These are phyloP conservation scores for Theileria annulata DNA, from an alignment of 169 alveolate genomes.

Conservation along the genomic window DNA sequence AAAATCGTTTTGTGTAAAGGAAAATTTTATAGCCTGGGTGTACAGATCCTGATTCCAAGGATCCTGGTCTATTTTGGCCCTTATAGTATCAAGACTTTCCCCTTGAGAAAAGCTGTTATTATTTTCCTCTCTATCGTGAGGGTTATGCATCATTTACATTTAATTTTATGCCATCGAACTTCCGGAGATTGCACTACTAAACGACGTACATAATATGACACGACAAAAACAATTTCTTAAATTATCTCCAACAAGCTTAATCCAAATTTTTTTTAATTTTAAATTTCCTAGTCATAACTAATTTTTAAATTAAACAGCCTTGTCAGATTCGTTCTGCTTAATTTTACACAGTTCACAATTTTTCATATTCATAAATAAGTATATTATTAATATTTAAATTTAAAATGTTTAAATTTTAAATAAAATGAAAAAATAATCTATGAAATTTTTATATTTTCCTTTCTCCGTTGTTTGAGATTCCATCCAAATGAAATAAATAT, in stretches of 20 bases:
- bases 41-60: constrained; percentile 57
- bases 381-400: no score
- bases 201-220: constrained; percentile 2
- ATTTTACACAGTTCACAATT: neutral
- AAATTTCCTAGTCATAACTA: neutral
- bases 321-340: neutral
- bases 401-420: no score
- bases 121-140: neutral
- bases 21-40: constrained; percentile 39
- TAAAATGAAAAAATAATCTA: no score
- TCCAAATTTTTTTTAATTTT: neutral
- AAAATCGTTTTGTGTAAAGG: constrained; percentile 42
- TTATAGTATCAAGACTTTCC: constrained; percentile 48
- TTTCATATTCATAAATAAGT: no score
- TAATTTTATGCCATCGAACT: neutral
- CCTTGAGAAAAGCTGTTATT: neutral
- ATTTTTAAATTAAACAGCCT: neutral
- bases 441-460: neutral
- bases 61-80: constrained; percentile 31
- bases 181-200: constrained; percentile 8
- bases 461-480: neutral
- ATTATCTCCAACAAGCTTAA: neutral
- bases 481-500: neutral
- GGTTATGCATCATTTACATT: neutral
- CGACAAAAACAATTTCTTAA: neutral